A percentile compares a stretch with the other conserved stretches of the same genome.
phyloP scores from a whole-genome alignment of 2,329 filamentous ascomycete genomes.

The Calonectria fujianensis region DNA sequence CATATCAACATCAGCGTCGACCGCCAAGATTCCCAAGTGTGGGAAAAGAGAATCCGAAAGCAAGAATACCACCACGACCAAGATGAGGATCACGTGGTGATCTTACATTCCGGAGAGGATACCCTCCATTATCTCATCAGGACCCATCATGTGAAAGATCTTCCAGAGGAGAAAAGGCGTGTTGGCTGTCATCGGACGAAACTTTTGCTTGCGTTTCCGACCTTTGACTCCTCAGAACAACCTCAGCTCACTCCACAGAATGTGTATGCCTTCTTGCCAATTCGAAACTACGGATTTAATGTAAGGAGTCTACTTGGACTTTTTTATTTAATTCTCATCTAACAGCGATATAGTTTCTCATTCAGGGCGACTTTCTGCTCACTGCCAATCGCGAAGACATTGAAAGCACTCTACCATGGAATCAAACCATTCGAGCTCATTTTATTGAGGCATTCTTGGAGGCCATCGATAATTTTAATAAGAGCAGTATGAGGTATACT shows the following conservation, averaged over 20 bases:
- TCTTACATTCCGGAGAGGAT: background rate
- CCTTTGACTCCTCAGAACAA: background rate
- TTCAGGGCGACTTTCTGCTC: background rate
- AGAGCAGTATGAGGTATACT: background rate
- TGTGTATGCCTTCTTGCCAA: background rate
- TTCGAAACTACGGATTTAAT: background rate
- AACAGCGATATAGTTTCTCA: background rate
- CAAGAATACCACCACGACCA: background rate
- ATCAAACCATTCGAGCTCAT: background rate
- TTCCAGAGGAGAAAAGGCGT: background rate
- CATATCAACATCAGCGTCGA: background rate
- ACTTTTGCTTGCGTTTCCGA: background rate
- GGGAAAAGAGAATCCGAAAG: slow-evolving; percentile 2
- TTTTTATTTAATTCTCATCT: background rate
- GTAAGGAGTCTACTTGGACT: background rate
- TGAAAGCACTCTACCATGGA: background rate
- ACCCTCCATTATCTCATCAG: background rate
- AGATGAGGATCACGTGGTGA: background rate
- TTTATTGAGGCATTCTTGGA: background rate
- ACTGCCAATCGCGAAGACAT: slow-evolving; percentile 5
- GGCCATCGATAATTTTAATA: background rate
- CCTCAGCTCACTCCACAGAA: background rate
- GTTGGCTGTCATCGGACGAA: background rate
- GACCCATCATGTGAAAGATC: background rate
- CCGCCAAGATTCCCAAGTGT: background rate